Percentiles rank a stretch among this genome's conserved stretches.
Evolutionary conservation across 2,329 filamentous ascomycete genomes (phyloP).

Genomic region (Xylaria hypoxylon): DNA sequence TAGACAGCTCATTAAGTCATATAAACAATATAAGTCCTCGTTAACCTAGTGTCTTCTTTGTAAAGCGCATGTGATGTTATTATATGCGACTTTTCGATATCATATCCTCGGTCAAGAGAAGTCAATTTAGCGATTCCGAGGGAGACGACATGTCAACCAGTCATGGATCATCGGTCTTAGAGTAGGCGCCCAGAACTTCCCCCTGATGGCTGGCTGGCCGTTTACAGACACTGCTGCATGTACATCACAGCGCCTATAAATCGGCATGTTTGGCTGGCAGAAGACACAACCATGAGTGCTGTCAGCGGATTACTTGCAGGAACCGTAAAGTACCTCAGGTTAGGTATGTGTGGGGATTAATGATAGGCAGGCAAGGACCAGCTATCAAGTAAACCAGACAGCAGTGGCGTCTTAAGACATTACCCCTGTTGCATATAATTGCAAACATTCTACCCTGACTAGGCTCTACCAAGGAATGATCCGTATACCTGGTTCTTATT

Average conservation of each 20-base stretch:
- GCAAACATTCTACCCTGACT: constrained; percentile 30
- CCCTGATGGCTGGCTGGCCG: constrained; percentile 38
- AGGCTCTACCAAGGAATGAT: constrained; percentile 6
- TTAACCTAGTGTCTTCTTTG: background rate
- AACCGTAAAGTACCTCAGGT: constrained; percentile 34
- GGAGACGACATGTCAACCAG: constrained; percentile 35
- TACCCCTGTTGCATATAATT: constrained; percentile 32
- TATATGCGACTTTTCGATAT: constrained; percentile 3
- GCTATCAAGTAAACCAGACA: constrained; percentile 22
- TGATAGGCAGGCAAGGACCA: constrained; percentile 24
- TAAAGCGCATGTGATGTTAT: background rate
- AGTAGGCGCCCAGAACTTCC: constrained; percentile 25
- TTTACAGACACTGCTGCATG: constrained; percentile 40
- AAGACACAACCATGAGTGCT: constrained; percentile 12
- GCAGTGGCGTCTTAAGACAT: constrained; percentile 29
- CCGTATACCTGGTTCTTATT: constrained; percentile 17
- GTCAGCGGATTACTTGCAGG: constrained; percentile 27
- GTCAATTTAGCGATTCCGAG: constrained; percentile 3
- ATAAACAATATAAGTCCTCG: background rate
- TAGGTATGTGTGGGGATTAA: constrained; percentile 25
- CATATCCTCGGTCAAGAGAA: constrained; percentile 21
- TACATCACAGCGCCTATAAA: constrained; percentile 31
- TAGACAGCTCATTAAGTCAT: background rate
- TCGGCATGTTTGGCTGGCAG: constrained; percentile 34
- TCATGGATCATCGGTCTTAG: constrained; percentile 34